These are phyloP conservation scores for Phyllosticta paracitricarpa DNA, from an alignment of 2,329 filamentous ascomycete species.

Conservation along the genomic window DNA sequence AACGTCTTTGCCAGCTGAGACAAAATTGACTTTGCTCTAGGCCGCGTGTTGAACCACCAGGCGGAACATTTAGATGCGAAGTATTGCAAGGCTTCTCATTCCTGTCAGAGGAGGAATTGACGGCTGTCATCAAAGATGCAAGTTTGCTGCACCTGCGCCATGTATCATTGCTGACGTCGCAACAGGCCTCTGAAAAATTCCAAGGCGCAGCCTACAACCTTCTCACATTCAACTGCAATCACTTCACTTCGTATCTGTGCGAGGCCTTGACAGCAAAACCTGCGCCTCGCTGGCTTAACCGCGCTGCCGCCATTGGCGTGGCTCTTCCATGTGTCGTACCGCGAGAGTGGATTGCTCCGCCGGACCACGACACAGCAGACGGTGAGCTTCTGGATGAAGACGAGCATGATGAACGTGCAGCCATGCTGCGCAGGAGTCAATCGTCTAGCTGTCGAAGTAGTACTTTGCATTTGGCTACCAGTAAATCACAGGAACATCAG, in stretches of 20 bases:
- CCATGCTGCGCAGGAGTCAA: conserved; percentile 44
- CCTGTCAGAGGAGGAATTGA: conserved; percentile 57
- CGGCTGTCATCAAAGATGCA: conserved; percentile 52
- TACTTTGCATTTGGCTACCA: conserved; percentile 1
- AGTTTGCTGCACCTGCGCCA: not conserved
- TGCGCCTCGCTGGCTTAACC: conserved; percentile 68
- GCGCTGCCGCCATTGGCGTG: conserved; percentile 73
- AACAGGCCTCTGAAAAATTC: conserved; percentile 58
- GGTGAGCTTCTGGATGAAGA: conserved; percentile 56
- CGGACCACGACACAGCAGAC: conserved; percentile 63
- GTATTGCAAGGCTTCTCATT: conserved; percentile 74
- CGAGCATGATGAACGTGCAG: conserved; percentile 44
- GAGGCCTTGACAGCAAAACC: conserved; percentile 59
- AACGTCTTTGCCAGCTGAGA: not conserved
- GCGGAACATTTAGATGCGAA: conserved; percentile 64
- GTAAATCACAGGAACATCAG: conserved; percentile 18
- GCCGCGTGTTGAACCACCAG: conserved; percentile 61
- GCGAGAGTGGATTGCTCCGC: conserved; percentile 69
- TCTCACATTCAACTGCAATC: conserved; percentile 77
- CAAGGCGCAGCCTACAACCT: conserved; percentile 70
- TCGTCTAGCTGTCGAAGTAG: conserved; percentile 18
- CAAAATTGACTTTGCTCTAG: conserved; percentile 8
- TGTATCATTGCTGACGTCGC: conserved; percentile 12
- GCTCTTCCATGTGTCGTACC: conserved; percentile 75
- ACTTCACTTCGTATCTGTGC: conserved; percentile 72